These are phyloP conservation scores for Mortierella sp. DNA, from an alignment of 371 early-diverging fungal genomes.

Conservation along the genomic window DNA sequence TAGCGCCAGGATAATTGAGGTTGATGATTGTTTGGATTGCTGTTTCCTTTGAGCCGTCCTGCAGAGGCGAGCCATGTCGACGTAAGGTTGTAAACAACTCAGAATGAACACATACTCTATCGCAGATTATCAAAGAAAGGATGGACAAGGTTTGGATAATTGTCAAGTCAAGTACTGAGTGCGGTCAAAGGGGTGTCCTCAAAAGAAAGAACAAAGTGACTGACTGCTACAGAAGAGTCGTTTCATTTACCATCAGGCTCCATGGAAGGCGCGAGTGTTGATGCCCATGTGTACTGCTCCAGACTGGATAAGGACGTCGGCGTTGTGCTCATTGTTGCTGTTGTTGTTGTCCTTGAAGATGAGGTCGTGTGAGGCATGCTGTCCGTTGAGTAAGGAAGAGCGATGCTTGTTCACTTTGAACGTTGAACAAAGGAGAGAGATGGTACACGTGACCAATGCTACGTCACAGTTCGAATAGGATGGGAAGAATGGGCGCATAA, in stretches of 20 bases:
- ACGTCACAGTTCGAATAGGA: slow-evolving; percentile 8
- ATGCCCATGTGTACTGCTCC: slow-evolving; percentile 49
- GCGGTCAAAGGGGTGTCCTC: not conserved
- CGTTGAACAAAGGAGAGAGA: not conserved
- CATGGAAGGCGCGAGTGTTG: slow-evolving; percentile 47
- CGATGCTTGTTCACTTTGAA: not conserved
- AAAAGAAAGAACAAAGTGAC: not conserved
- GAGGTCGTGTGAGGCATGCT: not conserved
- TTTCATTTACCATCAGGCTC: slow-evolving; percentile 45
- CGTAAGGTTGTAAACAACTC: slow-evolving; percentile 50
- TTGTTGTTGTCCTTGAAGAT: not conserved
- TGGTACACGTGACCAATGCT: slow-evolving; percentile 7
- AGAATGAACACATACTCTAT: slow-evolving; percentile 56
- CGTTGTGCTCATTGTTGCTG: slow-evolving; percentile 7
- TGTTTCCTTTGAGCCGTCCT: slow-evolving; percentile 22
- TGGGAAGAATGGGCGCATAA: too few relatives aligned
- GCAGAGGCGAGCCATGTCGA: slow-evolving; percentile 50
- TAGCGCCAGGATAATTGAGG: slow-evolving; percentile 37
- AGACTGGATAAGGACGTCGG: slow-evolving; percentile 47
- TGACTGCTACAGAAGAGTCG: not conserved
- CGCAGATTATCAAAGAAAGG: not conserved
- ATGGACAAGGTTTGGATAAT: not conserved
- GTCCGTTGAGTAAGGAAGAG: not conserved
- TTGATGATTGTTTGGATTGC: not conserved
- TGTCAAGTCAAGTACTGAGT: not conserved